Evolutionary conservation across 257 asterid genomes (phyloP), one percentile per base, ranked within the genome.

Genomic region (Nicotiana attenuata): DNA sequence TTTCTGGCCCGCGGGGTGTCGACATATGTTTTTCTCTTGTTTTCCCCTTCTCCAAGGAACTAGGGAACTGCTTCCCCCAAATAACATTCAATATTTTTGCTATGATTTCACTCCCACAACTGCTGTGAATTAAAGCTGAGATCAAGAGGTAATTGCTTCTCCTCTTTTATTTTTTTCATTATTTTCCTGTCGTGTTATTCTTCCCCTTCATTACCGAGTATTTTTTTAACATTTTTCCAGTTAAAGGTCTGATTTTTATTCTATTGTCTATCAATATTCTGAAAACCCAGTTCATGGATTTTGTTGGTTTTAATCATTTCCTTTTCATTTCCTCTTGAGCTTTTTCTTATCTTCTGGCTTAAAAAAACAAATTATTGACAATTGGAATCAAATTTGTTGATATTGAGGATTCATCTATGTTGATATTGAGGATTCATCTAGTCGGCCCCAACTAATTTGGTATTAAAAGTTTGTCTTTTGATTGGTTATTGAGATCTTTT

Each of bases 41-140:
- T 67, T 84, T 88, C 87, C 84, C 82, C 78, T 76, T 83, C 89
- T 78, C 93, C 95, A 77, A 89, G 87, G 56, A 87, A 84, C 80
- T 66, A 22, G 87, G 87, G 64, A 71, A 57, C 83, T 59, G 56
- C 86, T 64, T 47, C 69, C 47, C 13, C 57, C 9, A 60, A 31
- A 61, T 61, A 41, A 9, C 11, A 41, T 41, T 41, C 50, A 41
- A 41, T 41, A 41, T 41, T 9, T 41, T 41, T 41, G 50, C 50
- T 9, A 41, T 41, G 50, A 8, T 41, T 59, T 76, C 69, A 52
- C 76, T 76, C 60, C 75, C 80, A 56, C 59, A n/a, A 52, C 76
- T 45, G 31, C 76, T 68, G 85, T 68, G 85, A 59, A 75, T 87
- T 35, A 65, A 81, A 65, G 81, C 80, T 65, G 59, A 65, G 71